These are phyloP conservation scores for Erodium moschatum DNA, from an alignment of 441 rosid species.

Conservation along the genomic window DNA sequence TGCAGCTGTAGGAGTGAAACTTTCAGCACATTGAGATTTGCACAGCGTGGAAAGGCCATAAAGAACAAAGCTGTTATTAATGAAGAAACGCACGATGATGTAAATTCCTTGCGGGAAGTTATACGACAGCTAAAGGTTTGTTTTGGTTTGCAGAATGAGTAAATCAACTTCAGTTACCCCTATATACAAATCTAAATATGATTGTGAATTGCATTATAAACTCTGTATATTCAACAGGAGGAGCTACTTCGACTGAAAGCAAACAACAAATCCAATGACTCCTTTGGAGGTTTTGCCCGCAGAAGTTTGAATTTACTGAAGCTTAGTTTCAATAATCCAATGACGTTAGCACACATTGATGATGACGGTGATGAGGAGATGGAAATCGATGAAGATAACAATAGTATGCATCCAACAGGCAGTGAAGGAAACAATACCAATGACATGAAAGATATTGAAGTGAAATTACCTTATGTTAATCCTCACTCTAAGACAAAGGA, in stretches of 20 bases:
- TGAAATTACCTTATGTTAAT: slow-evolving; percentile 13
- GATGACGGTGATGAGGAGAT: slow-evolving; percentile 95
- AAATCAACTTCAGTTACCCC: background rate
- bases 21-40: slow-evolving; percentile 90
- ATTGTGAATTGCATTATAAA: slow-evolving; percentile 1
- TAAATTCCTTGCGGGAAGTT: slow-evolving; percentile 78
- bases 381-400: slow-evolving; percentile 85
- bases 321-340: slow-evolving; percentile 67
- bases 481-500: slow-evolving; percentile 24
- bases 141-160: background rate
- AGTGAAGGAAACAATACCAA: slow-evolving; percentile 24
- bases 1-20: slow-evolving; percentile 93
- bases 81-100: slow-evolving; percentile 95
- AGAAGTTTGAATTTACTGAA: slow-evolving; percentile 80
- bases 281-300: slow-evolving; percentile 52
- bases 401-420: slow-evolving; percentile 34
- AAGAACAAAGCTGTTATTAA: slow-evolving; percentile 90
- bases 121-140: slow-evolving; percentile 80
- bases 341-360: slow-evolving; percentile 50
- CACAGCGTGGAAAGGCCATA: slow-evolving; percentile 93
- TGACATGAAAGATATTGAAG: slow-evolving; percentile 26
- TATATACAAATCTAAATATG: background rate
- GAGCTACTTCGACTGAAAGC: slow-evolving; percentile 77
- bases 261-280: slow-evolving; percentile 52
- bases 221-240: slow-evolving; percentile 46